Base-by-base conservation (phyloP, 305 asterid genomes). In the Fraxinus paxiana region DNA sequence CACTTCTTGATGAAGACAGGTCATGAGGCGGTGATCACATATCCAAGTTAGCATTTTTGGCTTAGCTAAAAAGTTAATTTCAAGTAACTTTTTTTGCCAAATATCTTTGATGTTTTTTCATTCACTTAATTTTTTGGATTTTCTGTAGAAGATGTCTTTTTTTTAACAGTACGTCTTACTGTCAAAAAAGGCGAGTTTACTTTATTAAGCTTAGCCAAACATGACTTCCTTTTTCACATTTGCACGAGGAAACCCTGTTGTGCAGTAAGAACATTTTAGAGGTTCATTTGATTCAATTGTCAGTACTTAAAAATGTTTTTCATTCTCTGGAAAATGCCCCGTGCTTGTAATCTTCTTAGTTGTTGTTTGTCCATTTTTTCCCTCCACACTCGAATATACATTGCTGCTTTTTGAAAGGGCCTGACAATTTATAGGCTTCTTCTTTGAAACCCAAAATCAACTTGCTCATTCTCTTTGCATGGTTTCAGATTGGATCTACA, bases 401-500 rank as follows among this genome's bases (percentile, higher is more conserved):
- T 5, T 24, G 37, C 78, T 54, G 63, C 33, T 48, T 69, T 78
- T 51, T 12, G 35, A 54, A 61, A 46, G 59, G 38, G 17, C 37
- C 28, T 20, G 28, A 48, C 20, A 18, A 63, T 13, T 30, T 78
- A 30, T 28, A 61, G 78, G 63, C 41, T 65, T 59, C 43, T 48
- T 79, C 6, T 31, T 17, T 75, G 13, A 51, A 43, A 28, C 76
- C 56, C 30, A 28, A 46, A 77, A 81, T 73, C 33, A 41, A 77
- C 75, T 90, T 79, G 72, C 75, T 79, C 76, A 46, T 78, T 75
- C 46, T 22, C 78, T 79, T 77, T 17, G 18, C 79, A 22, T 82
- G 80, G 73, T 84, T 84, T 78, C 92, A 94, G 99, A 90, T 96
- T 87, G 99, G 99, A 67, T 96, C 99, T 6, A 91, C 97, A 13